Evolutionary conservation across 2,329 filamentous ascomycete species (phyloP).

Genomic region (Penicillium fuscoglaucum): DNA sequence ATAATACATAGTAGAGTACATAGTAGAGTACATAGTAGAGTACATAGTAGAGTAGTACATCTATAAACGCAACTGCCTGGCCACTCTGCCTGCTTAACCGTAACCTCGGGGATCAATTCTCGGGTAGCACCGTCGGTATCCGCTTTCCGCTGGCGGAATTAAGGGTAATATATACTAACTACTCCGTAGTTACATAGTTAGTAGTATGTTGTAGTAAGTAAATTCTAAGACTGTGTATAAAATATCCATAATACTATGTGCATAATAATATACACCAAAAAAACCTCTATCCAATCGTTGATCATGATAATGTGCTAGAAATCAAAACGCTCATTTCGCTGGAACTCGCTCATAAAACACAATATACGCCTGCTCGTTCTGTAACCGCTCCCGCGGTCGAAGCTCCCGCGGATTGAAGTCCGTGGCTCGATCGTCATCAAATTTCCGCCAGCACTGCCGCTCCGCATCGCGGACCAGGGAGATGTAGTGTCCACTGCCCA

Average conservation of each 20-base stretch:
- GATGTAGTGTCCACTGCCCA: slow-evolving; percentile 78
- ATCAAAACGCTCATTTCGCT: slow-evolving; percentile 37
- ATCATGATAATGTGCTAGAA: slow-evolving; percentile 11
- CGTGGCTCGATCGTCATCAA: slow-evolving; percentile 57
- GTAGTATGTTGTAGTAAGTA: no score
- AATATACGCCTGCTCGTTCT: slow-evolving; percentile 66
- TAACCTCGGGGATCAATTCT: slow-evolving; percentile 26
- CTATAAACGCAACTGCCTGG: slow-evolving; percentile 4
- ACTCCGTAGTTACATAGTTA: no score
- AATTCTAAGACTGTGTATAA: background rate
- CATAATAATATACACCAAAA: slow-evolving; percentile 7
- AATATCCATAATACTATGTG: background rate
- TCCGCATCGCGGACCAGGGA: slow-evolving; percentile 64
- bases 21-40: background rate
- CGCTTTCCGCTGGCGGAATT: slow-evolving; percentile 6
- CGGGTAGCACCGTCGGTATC: slow-evolving; percentile 29
- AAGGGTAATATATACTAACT: no score
- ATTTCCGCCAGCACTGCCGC: slow-evolving; percentile 60
- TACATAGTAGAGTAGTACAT: background rate
- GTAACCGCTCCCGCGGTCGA: slow-evolving; percentile 51
- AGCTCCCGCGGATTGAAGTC: slow-evolving; percentile 60
- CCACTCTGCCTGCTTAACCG: slow-evolving; percentile 11
- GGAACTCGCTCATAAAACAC: slow-evolving; percentile 61
- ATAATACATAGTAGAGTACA: background rate
- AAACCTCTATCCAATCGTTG: slow-evolving; percentile 20